Base-by-base conservation (phyloP, 1,139 yeast genomes). In the Yarrowia galli region DNA sequence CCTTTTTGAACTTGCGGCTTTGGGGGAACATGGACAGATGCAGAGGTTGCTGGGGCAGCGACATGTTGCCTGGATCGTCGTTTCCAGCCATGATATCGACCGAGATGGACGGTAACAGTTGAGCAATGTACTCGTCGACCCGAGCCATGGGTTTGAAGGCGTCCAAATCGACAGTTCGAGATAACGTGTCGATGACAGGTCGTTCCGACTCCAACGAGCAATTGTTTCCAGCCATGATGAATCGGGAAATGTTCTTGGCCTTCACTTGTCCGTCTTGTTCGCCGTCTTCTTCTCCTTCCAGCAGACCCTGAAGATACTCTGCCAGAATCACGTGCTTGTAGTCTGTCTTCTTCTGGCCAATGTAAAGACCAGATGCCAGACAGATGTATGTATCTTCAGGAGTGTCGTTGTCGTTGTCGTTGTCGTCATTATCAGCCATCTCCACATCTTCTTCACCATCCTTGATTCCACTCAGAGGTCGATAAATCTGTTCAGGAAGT, bases 41-140 rank as follows among this genome's bases (percentile, higher is more conserved):
- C 18, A 95, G 77, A 3, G 97, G 91, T 75, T 91, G 97, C 77
- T 95, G 98, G 0, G 99, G 99, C 70, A 92, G 78, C 68, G 96
- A 86, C 20, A 85, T 80, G 71, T 90, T 97, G 10, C 92, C 87
- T 0, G 98, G 97, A 76, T 95, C 99, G 9, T 82, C 79, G 5
- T 80, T 83, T 6, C 99, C 99, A 0, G 99, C 97, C 87, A 95
- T 84, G 4, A 96, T 75, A 45, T 89, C 84, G 7, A 93, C 86
- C 0, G 96, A 89, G 22, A 92, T 78, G 6, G 89, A 81, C 12
- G 82, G 77, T 4, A 88, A 78, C 3, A 91, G 70, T n/a, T 89
- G 89, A 3, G 81, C 77, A 8, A 93, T 72, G 72, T 89, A 87
- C 16, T 75, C 74, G 72, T 92, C 96, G 32, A 93, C 79, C 18